phyloP scores from a whole-genome alignment of 768 basidiomycete species.

The Boletus huronensis region DNA sequence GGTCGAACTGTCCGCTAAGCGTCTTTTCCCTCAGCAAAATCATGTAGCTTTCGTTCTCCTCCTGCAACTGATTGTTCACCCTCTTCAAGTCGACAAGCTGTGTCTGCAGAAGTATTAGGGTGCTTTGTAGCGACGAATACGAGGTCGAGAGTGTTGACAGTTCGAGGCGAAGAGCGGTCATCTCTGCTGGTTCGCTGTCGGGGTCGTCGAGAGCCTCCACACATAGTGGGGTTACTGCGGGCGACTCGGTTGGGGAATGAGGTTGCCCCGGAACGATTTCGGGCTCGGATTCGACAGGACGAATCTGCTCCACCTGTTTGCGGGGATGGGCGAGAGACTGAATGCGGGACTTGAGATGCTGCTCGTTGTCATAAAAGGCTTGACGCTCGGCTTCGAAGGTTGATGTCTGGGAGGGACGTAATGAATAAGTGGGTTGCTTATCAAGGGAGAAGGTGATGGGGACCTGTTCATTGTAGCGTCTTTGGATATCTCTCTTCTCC shows the following conservation, averaged over 20 bases:
- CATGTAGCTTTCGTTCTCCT: constrained; percentile 97
- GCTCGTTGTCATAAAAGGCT: constrained; percentile 89
- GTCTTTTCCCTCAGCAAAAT: constrained; percentile 90
- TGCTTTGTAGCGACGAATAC: constrained; percentile 78
- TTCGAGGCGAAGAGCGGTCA: constrained; percentile 79
- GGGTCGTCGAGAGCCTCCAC: constrained; percentile 58
- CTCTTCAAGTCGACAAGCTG: constrained; percentile 86
- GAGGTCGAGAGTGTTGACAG: constrained; percentile 85
- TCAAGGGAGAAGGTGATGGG: constrained; percentile 9
- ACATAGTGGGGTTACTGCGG: constrained; percentile 20
- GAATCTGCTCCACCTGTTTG: constrained; percentile 45
- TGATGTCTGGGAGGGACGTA: constrained; percentile 49
- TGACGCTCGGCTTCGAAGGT: constrained; percentile 92
- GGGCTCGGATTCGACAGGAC: constrained; percentile 36
- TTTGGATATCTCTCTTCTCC: constrained; percentile 78
- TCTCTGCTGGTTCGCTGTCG: constrained; percentile 79
- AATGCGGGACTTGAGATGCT: constrained; percentile 88
- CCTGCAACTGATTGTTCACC: constrained; percentile 83
- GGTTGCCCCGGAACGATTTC: constrained; percentile 40
- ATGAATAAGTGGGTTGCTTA: constrained; percentile 13
- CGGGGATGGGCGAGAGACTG: constrained; percentile 70
- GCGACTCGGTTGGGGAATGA: constrained; percentile 25
- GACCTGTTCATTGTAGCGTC: constrained; percentile 89
- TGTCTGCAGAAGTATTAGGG: constrained; percentile 76
- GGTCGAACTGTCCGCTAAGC: constrained; percentile 81